phyloP scores from a whole-genome alignment of 1,284 basidiomycete genomes.

The Rhodofomes roseus region DNA sequence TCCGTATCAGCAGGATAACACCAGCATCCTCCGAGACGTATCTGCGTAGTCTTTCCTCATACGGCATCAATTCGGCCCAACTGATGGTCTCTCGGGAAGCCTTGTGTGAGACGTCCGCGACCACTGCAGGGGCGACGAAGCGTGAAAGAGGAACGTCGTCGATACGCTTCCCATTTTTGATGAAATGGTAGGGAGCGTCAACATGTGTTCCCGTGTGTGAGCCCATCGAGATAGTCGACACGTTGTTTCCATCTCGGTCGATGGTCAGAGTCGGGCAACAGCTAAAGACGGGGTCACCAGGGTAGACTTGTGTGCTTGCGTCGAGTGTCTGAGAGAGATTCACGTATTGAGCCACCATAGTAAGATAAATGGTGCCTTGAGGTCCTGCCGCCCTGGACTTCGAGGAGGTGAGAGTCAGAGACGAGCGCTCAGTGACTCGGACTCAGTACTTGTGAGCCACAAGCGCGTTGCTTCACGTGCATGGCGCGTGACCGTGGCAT shows the following conservation, averaged over 20 bases:
- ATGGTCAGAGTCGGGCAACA: constrained; percentile 24
- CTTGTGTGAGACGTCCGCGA: constrained; percentile 45
- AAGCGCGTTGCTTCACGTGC: too few relatives aligned
- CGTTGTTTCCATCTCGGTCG: constrained; percentile 42
- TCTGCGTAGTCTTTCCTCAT: constrained; percentile 23
- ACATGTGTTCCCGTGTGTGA: constrained; percentile 70
- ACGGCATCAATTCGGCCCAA: constrained; percentile 45
- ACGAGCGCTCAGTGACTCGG: too few relatives aligned
- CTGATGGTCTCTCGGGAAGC: constrained; percentile 41
- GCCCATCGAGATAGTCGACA: constrained; percentile 46
- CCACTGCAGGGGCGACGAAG: constrained; percentile 47
- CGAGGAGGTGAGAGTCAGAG: too few relatives aligned
- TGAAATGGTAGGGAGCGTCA: constrained; percentile 71
- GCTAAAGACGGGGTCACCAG: constrained; percentile 47
- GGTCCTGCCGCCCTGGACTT: too few relatives aligned
- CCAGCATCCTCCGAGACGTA: constrained; percentile 5
- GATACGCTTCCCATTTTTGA: constrained; percentile 47
- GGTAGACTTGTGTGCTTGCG: constrained; percentile 43
- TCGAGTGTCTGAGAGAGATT: constrained; percentile 54
- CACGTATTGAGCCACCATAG: constrained; percentile 17
- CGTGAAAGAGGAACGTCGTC: constrained; percentile 49
- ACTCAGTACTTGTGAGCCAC: too few relatives aligned
- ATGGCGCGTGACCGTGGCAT: too few relatives aligned
- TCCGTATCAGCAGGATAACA: constrained; percentile 25
- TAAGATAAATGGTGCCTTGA: not conserved